A percentile compares a stretch with the other conserved stretches of the same genome.
Evolutionary conservation across 2,329 filamentous ascomycete genomes (phyloP).

Genomic region (Curvularia sp.): DNA sequence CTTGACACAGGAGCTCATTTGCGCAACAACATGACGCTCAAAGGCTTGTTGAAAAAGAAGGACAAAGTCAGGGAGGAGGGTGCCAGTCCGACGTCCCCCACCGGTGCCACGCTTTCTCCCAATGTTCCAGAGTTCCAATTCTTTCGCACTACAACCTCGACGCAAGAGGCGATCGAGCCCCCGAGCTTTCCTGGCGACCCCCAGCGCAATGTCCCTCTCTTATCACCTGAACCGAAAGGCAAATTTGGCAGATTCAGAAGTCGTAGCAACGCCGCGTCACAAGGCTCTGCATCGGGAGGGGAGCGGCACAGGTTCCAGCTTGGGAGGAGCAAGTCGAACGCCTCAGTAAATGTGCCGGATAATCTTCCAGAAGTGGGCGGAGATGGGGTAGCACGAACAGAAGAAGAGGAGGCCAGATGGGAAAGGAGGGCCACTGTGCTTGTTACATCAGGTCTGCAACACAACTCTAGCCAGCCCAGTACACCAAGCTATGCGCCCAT

Average conservation of each 20-base stretch:
- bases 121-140: constrained; percentile 74
- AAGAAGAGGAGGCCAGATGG: constrained; percentile 71
- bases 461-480: constrained; percentile 36
- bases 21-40: constrained; percentile 62
- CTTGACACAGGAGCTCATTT: constrained; percentile 15
- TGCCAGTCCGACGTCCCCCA: constrained; percentile 35
- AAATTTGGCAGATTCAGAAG: constrained; percentile 45
- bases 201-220: constrained; percentile 38
- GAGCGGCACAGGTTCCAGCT: constrained; percentile 69
- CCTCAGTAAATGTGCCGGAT: constrained; percentile 76
- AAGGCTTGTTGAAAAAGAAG: constrained; percentile 69
- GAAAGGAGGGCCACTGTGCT: constrained; percentile 92
- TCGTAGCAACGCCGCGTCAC: constrained; percentile 44
- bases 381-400: constrained; percentile 50
- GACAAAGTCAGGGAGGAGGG: constrained; percentile 61
- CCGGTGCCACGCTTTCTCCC: constrained; percentile 37
- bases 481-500: constrained; percentile 38
- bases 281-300: constrained; percentile 18
- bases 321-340: constrained; percentile 60
- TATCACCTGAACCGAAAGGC: constrained; percentile 40
- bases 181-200: constrained; percentile 62
- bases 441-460: constrained; percentile 65
- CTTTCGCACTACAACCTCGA: constrained; percentile 81
- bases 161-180: constrained; percentile 79
- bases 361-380: constrained; percentile 78